These are phyloP conservation scores for Xylaria hypoxylon DNA, from an alignment of 2,329 filamentous ascomycete species.

Conservation along the genomic window DNA sequence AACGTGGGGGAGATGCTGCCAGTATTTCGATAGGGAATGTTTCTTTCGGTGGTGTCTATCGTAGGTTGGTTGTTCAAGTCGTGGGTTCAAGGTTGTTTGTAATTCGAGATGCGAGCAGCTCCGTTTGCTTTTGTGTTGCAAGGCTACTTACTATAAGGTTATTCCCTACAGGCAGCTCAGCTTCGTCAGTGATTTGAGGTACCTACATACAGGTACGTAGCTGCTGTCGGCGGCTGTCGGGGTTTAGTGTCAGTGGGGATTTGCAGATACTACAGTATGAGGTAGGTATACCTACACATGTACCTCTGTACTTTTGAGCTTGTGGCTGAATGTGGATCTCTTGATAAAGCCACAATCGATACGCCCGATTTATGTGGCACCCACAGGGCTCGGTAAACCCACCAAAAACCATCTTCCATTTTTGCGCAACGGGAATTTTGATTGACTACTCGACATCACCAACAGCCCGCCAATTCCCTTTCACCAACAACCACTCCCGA, in stretches of 20 bases:
- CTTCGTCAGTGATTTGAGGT: conserved; percentile 46
- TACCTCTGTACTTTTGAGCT: not conserved
- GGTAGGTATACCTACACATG: conserved; percentile 22
- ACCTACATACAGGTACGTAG: not conserved
- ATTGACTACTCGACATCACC: conserved; percentile 42
- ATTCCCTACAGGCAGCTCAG: conserved; percentile 41
- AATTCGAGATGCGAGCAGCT: conserved; percentile 17
- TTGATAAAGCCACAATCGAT: conserved; percentile 38
- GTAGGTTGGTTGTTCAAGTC: not conserved
- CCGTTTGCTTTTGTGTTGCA: conserved; percentile 22
- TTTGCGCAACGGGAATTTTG: conserved; percentile 50
- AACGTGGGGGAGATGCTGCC: not conserved
- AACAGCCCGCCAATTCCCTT: conserved; percentile 46
- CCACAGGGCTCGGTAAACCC: conserved; percentile 51
- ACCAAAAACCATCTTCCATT: conserved; percentile 50
- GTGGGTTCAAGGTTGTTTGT: no score
- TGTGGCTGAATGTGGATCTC: conserved; percentile 33
- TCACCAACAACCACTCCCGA: conserved; percentile 49
- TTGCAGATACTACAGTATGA: not conserved
- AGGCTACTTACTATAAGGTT: conserved; percentile 42
- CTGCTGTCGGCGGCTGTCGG: not conserved
- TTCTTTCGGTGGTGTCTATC: not conserved
- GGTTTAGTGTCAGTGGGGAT: conserved; percentile 9
- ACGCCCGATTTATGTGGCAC: conserved; percentile 43
- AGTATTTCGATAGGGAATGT: not conserved